Percentiles rank a stretch among this genome's conserved stretches.
Evolutionary conservation across 148 eudicot genomes (phyloP).

Genomic region (Beta vulgaris): DNA sequence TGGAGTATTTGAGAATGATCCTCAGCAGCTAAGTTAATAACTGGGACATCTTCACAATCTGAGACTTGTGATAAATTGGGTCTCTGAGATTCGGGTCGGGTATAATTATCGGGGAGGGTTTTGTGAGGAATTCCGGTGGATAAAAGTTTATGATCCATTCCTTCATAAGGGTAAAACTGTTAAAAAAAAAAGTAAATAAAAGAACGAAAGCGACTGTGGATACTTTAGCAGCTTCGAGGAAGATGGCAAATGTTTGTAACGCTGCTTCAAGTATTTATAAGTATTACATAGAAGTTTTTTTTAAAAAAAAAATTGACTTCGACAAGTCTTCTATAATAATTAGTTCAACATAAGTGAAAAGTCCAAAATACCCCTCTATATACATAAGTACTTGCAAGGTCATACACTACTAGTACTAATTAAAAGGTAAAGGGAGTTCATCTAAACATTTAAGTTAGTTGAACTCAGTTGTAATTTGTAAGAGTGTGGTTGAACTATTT

Average conservation of each 20-base stretch:
- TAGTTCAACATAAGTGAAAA: too few relatives aligned
- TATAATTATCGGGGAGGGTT: slow-evolving; percentile 48
- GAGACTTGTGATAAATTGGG: slow-evolving; percentile 57
- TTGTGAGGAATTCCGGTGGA: slow-evolving; percentile 50
- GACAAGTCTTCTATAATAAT: too few relatives aligned
- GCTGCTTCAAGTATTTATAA: too few relatives aligned
- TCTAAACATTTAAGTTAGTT: too few relatives aligned
- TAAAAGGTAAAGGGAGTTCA: too few relatives aligned
- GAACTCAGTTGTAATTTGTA: too few relatives aligned
- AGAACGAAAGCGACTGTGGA: background rate
- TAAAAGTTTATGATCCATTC: slow-evolving; percentile 54
- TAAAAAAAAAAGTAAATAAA: background rate
- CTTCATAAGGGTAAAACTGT: background rate
- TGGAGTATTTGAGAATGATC: slow-evolving; percentile 29
- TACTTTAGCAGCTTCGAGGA: background rate
- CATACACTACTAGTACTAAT: too few relatives aligned
- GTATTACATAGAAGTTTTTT: too few relatives aligned
- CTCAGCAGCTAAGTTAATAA: slow-evolving; percentile 48
- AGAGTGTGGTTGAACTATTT: too few relatives aligned
- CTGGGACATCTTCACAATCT: slow-evolving; percentile 49
- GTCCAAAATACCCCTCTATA: too few relatives aligned
- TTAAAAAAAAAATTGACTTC: background rate
- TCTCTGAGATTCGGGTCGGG: slow-evolving; percentile 63
- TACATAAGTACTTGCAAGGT: too few relatives aligned
- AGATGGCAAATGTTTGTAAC: background rate